Conservation (phyloP, 257 asterid species). For the Petrea volubilis region DNA sequence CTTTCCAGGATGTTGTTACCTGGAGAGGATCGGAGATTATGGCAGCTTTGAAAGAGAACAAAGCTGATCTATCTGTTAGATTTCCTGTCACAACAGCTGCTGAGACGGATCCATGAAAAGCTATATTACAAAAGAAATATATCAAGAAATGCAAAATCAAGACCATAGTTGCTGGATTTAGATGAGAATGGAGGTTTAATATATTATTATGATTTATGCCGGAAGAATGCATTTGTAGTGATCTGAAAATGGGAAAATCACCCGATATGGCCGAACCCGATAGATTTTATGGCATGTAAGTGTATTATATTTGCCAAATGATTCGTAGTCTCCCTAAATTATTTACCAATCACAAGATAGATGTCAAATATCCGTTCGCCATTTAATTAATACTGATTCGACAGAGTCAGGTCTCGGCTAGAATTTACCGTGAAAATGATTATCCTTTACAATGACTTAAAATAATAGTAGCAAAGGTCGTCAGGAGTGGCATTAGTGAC, state of each 20-base stretch:
- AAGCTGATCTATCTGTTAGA: not conserved
- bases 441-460: not conserved
- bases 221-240: not conserved
- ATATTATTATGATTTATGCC: too few species aligned
- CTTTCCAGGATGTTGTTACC: not conserved
- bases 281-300: too few species aligned
- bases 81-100: not conserved
- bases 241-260: too few species aligned
- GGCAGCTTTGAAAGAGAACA: not conserved
- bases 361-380: too few species aligned
- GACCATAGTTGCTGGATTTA: too few species aligned
- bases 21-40: constrained; percentile 10
- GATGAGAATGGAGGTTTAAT: too few species aligned
- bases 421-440: not conserved
- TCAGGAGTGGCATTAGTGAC: not conserved
- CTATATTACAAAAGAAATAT: not conserved
- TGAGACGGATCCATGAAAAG: not conserved
- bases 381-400: too few species aligned
- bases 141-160: not conserved
- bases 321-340: too few species aligned
- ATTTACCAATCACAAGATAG: too few species aligned
- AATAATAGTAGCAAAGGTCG: not conserved
- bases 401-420: too few species aligned
- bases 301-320: too few species aligned
- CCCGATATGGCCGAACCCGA: too few species aligned